Conservation (phyloP, 2,329 filamentous ascomycete genomes). For the Exophiala sp. region DNA sequence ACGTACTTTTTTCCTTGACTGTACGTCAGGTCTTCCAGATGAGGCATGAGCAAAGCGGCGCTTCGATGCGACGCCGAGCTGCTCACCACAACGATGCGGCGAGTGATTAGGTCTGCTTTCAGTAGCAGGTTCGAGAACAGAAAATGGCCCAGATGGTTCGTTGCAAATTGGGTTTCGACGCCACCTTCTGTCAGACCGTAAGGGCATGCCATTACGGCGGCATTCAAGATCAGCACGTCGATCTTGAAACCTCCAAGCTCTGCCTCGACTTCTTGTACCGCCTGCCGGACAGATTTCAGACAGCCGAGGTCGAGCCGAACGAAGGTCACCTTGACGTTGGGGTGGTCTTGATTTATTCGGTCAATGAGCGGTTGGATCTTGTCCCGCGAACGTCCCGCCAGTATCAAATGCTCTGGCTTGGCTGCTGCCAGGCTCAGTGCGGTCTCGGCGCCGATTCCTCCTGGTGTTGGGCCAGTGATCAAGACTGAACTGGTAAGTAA, state of each 20-base stretch:
- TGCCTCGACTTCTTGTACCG: too few relatives aligned
- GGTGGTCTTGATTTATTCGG: slow-evolving; percentile 11
- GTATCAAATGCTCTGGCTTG: slow-evolving; percentile 28
- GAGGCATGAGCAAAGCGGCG: too few relatives aligned
- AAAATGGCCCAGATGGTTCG: slow-evolving; percentile 37
- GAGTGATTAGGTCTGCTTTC: not conserved
- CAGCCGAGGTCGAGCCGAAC: slow-evolving; percentile 15
- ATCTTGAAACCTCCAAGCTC: too few relatives aligned
- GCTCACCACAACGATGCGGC: not conserved
- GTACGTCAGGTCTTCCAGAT: not conserved
- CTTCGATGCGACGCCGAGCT: too few relatives aligned
- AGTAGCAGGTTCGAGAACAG: slow-evolving; percentile 32
- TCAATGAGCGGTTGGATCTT: slow-evolving; percentile 29
- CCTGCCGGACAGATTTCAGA: slow-evolving; percentile 19
- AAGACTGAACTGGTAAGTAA: not conserved
- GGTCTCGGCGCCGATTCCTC: not conserved
- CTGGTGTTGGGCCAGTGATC: not conserved
- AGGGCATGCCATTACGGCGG: slow-evolving; percentile 37
- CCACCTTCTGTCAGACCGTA: slow-evolving; percentile 28
- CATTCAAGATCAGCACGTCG: slow-evolving; percentile 42
- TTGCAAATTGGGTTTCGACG: slow-evolving; percentile 37
- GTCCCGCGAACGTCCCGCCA: slow-evolving; percentile 23
- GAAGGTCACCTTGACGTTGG: slow-evolving; percentile 2
- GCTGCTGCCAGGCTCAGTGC: slow-evolving; percentile 2
- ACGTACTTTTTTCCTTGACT: not conserved